Evolutionary conservation across 2,329 filamentous ascomycete genomes (phyloP).

Genomic region (Fusarium guadeloupense): DNA sequence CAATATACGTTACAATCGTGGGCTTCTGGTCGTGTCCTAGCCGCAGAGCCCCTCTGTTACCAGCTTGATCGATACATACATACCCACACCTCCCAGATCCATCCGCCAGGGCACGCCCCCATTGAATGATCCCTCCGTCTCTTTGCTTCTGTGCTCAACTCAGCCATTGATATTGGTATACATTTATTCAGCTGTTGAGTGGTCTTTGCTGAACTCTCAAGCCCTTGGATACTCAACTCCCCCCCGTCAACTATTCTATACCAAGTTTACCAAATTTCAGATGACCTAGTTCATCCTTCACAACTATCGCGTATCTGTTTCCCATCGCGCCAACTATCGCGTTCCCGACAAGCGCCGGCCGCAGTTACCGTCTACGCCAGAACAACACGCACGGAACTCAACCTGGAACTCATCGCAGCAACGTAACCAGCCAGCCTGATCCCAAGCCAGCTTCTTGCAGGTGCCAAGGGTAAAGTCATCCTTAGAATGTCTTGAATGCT

Average conservation of each 20-base stretch:
- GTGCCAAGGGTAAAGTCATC: slow-evolving; percentile 29
- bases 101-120: slow-evolving; percentile 24
- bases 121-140: slow-evolving; percentile 22
- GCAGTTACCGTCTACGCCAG: slow-evolving; percentile 36
- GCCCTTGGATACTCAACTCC: background rate
- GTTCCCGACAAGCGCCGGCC: slow-evolving; percentile 43
- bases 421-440: slow-evolving; percentile 5
- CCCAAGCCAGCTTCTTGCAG: slow-evolving; percentile 28
- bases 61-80: slow-evolving; percentile 25
- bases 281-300: background rate
- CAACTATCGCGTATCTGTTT: slow-evolving; percentile 32
- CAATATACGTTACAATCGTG: no score
- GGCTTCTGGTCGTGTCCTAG: slow-evolving; percentile 30
- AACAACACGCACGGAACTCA: slow-evolving; percentile 17
- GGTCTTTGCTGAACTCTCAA: background rate
- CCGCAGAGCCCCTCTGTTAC: slow-evolving; percentile 35
- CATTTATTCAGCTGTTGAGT: background rate
- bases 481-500: slow-evolving; percentile 26
- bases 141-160: slow-evolving; percentile 7
- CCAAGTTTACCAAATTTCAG: background rate
- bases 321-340: slow-evolving; percentile 37
- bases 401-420: slow-evolving; percentile 8
- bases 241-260: background rate
- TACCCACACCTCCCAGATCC: slow-evolving; percentile 30
- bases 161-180: slow-evolving; percentile 1